A percentile compares a stretch with the other conserved stretches of the same genome.
Evolutionary conservation across 441 rosid species (phyloP).

Genomic region (Populus hybrid): DNA sequence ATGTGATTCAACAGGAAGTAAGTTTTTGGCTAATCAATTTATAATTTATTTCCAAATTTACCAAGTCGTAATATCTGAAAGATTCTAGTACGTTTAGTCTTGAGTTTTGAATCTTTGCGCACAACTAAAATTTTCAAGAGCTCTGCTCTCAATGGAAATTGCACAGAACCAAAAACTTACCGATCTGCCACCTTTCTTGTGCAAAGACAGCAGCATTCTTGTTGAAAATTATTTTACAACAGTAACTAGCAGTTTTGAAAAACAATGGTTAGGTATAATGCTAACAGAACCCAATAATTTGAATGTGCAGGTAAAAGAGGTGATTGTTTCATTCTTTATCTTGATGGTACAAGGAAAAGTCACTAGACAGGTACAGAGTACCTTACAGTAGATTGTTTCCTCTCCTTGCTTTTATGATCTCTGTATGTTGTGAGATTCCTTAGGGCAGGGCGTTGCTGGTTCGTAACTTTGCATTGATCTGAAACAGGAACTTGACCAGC

Average conservation of each 20-base stretch:
- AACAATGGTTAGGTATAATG: not conserved
- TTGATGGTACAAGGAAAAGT: constrained; percentile 75
- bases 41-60: too few relatives aligned
- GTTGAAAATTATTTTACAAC: not conserved
- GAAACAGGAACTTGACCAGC: constrained; percentile 71
- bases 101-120: not conserved
- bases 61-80: not conserved
- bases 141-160: not conserved
- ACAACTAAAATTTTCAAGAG: not conserved
- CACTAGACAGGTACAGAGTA: constrained; percentile 35
- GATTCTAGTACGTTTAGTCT: too few relatives aligned
- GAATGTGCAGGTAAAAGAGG: constrained; percentile 78
- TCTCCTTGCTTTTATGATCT: not conserved
- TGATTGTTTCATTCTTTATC: constrained; percentile 61
- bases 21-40: constrained; percentile 46
- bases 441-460: constrained; percentile 4
- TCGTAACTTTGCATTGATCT: constrained; percentile 12
- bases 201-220: not conserved
- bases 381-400: not conserved
- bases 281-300: not conserved
- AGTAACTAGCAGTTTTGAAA: not conserved
- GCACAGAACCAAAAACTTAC: not conserved
- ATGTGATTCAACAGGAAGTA: constrained; percentile 83
- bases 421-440: not conserved
- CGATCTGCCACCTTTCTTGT: not conserved